Base-by-base conservation (phyloP, 2,329 filamentous ascomycete species). In the Diaporthe ilicicola region DNA sequence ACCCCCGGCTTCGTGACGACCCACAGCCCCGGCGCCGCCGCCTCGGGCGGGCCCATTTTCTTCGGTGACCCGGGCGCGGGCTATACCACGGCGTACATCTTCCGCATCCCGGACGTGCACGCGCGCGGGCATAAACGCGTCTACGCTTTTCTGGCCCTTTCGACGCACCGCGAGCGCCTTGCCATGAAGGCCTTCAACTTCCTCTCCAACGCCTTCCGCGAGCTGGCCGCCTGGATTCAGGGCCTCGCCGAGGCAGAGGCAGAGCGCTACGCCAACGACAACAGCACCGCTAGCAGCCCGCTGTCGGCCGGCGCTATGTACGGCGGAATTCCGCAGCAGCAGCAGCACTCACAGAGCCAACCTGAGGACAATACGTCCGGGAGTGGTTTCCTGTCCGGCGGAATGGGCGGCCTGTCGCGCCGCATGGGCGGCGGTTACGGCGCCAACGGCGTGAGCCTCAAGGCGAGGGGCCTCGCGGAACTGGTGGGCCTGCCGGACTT, bases 31-130 rank as follows among this genome's bases (percentile, higher is more conserved):
- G 83, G 87, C 69, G 82, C 87, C 46, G 84, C 89, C 19, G 85
- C 87, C 1, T 89, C 89, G 3, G 90, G 90, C 3, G 90, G 90
- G 0, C 89, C 90, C 37, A 91, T 92, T 67, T 91, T 92, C 78
- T 92, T 92, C 72, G 90, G 90, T 37, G 90, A 92, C 76, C 85
- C 89, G 1, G 78, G 87, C 0, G 87, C 90, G 1, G 90, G 90
- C 37, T 92, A 91, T 79, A 92, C 90, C 0, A 92, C 90, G 0
- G 90, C 90, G 17, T 92, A 91, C 79, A 90, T 92, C 74, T 92
- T 92, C 76, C 90, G 90, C 32, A 90, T 92, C 51, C 88, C 90
- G 8, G 90, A 92, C 76, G 84, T 91, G 44, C 90, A 91, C 73
- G 90, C 90, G 17, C 88, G 90, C 15, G 90, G 90, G 5, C 88